A percentile compares a stretch with the other conserved stretches of the same genome.
These are phyloP conservation scores for Phytophthora idaei DNA, from an alignment of 352 stramenopile species.

Conservation along the genomic window DNA sequence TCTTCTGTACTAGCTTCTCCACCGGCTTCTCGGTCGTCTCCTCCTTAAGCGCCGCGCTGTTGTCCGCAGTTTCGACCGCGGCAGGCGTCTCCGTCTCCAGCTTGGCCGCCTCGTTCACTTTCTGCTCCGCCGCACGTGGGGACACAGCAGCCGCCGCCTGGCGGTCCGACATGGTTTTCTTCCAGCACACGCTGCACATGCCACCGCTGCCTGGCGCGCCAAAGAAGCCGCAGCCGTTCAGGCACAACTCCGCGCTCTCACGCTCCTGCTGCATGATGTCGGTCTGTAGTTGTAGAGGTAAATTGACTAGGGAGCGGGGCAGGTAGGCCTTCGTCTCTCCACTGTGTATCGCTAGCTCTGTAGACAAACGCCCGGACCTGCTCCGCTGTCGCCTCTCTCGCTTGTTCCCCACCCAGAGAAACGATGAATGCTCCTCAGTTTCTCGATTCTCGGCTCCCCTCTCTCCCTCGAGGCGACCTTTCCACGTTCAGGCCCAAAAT, in stretches of 20 bases:
- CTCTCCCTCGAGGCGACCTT: constrained; percentile 27
- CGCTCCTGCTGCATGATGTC: constrained; percentile 80
- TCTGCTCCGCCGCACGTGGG: constrained; percentile 27
- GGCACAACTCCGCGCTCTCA: constrained; percentile 73
- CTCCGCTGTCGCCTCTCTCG: constrained; percentile 14
- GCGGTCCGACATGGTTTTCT: constrained; percentile 83
- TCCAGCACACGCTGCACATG: constrained; percentile 89
- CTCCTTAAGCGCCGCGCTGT: constrained; percentile 16
- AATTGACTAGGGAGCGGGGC: neutral
- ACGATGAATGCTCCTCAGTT: constrained; percentile 53
- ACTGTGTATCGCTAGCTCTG: constrained; percentile 7
- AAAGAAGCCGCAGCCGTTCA: constrained; percentile 84
- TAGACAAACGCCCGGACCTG: constrained; percentile 10
- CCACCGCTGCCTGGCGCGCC: constrained; percentile 65
- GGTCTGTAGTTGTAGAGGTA: constrained; percentile 8
- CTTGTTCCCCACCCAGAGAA: constrained; percentile 62
- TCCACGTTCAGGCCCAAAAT: constrained; percentile 17
- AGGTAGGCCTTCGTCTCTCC: neutral
- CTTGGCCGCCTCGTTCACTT: constrained; percentile 24
- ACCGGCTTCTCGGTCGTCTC: constrained; percentile 15
- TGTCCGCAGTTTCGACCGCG: constrained; percentile 12
- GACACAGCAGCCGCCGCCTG: constrained; percentile 44
- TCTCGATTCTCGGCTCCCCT: constrained; percentile 24
- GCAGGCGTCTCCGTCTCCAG: constrained; percentile 7
- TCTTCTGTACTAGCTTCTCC: constrained; percentile 82